Evolutionary conservation across 2,329 filamentous ascomycete species (phyloP).

Genomic region (Clonostachys solani): DNA sequence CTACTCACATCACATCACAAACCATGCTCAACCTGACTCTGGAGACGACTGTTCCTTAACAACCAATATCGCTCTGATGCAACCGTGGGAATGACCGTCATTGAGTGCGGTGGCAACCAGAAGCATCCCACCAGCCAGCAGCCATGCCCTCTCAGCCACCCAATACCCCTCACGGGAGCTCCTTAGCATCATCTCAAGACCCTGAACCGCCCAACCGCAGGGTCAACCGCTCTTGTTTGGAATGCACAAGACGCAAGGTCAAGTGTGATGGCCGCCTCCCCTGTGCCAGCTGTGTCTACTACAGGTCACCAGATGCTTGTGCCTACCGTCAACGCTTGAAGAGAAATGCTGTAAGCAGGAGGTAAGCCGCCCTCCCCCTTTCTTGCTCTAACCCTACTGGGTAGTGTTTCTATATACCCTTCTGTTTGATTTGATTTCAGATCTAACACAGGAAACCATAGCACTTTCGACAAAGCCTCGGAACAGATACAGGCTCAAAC

Average conservation of each 20-base stretch:
- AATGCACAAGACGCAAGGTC: slow-evolving; percentile 17
- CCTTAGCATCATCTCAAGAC: neutral
- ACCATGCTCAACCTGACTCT: neutral
- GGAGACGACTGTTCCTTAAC: too few species aligned
- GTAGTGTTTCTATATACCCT: neutral
- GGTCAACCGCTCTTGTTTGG: slow-evolving; percentile 7
- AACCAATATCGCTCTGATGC: too few species aligned
- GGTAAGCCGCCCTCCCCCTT: slow-evolving; percentile 6
- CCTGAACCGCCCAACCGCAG: neutral
- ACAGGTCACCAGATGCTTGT: slow-evolving; percentile 14
- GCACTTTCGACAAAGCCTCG: slow-evolving; percentile 15
- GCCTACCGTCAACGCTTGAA: slow-evolving; percentile 20
- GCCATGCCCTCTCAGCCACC: too few species aligned
- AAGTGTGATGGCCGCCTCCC: slow-evolving; percentile 23
- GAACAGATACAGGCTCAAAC: slow-evolving; percentile 13
- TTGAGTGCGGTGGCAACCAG: too few species aligned
- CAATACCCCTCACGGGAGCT: neutral
- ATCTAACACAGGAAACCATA: slow-evolving; percentile 1
- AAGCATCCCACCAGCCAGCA: too few species aligned
- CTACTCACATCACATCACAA: neutral
- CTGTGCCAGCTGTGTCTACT: slow-evolving; percentile 29
- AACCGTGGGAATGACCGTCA: too few species aligned
- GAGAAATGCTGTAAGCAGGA: slow-evolving; percentile 20
- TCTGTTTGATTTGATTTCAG: neutral
- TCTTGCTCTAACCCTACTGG: neutral